Evolutionary conservation across 176 grass and related monocot species (phyloP), one percentile per base, ranked within the genome.

Genomic region (Lolium rigidum): DNA sequence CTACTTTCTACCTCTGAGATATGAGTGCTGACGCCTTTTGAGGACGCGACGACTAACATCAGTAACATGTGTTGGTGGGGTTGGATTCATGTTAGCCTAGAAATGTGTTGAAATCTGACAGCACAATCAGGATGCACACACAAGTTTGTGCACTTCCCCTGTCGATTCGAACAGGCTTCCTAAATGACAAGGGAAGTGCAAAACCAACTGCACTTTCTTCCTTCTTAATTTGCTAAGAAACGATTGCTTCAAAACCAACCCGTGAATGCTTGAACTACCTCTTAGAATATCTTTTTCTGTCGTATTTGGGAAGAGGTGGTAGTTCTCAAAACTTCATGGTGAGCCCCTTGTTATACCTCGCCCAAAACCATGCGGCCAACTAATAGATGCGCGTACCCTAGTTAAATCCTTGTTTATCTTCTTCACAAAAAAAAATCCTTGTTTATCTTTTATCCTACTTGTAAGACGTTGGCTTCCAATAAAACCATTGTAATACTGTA

Each of bases 1-100:
- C 31, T 31, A 64, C 7, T 41, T 44, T 57, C 20, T 70, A 11
- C 46, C 16, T 11, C 7, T 59, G 0, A 6, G 55, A 21, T 46
- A 54, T 55, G 10, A 84, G 17, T 37, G 74, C 3, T 7, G 14
- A 12, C n/a, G 3, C 21, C 79, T 76, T 82, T 76, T 67, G 24
- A 24, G 39, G 24, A 48, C 48, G 41, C 5, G 6, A 4, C 20
- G 80, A 60, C 22, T 39, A 22, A 12, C 18, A n/a, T 44, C 74
- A 3, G 55, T 31, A 50, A 70, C 59, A 72, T 41, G n/a, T 18
- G 17, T 17, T 16, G 73, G 55, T 84, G 87, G 65, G 46, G 31
- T 79, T 84, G 43, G 43, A 79, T 79, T 72, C 39, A 6, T 83
- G 39, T n/a, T 9, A 37, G 58, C 57, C 68, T 61, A 63, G 35